phyloP scores from a whole-genome alignment of 768 basidiomycete genomes.

The Boletellus ananiceps region DNA sequence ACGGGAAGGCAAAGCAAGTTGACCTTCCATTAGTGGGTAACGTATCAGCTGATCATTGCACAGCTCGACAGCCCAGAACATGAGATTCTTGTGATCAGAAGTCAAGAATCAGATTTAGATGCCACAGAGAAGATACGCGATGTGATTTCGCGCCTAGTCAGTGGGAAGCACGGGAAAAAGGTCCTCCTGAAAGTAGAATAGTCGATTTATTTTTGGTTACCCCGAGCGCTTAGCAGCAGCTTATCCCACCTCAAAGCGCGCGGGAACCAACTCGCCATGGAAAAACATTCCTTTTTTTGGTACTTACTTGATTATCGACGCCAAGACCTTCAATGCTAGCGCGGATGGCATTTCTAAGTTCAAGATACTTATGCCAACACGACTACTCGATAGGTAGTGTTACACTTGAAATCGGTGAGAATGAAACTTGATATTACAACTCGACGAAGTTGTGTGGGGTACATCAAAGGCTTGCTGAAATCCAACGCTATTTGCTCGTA shows the following conservation, averaged over 20 bases:
- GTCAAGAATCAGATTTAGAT: constrained; percentile 35
- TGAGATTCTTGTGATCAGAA: constrained; percentile 55
- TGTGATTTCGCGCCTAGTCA: constrained; percentile 31
- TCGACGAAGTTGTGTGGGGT: not conserved
- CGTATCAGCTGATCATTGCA: constrained; percentile 2
- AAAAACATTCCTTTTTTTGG: too few relatives aligned
- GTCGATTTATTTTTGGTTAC: not conserved
- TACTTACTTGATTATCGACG: not conserved
- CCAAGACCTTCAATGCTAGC: too few relatives aligned
- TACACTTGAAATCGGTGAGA: not conserved
- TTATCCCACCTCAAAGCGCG: too few relatives aligned
- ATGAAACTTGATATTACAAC: not conserved
- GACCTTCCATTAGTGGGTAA: not conserved
- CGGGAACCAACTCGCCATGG: too few relatives aligned
- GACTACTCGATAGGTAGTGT: not conserved
- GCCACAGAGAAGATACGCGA: constrained; percentile 32
- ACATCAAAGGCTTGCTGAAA: not conserved
- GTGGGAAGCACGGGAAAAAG: constrained; percentile 47
- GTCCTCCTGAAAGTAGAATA: constrained; percentile 39
- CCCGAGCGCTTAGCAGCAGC: too few relatives aligned
- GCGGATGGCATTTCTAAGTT: too few relatives aligned
- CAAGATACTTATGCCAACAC: too few relatives aligned
- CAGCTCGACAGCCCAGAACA: constrained; percentile 68
- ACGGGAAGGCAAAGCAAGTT: constrained; percentile 46
- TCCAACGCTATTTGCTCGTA: constrained; percentile 10